Evolutionary conservation across 129 eudicot genomes (phyloP), one percentile per base, ranked within the genome.

Genomic region (Tagetes patula): DNA sequence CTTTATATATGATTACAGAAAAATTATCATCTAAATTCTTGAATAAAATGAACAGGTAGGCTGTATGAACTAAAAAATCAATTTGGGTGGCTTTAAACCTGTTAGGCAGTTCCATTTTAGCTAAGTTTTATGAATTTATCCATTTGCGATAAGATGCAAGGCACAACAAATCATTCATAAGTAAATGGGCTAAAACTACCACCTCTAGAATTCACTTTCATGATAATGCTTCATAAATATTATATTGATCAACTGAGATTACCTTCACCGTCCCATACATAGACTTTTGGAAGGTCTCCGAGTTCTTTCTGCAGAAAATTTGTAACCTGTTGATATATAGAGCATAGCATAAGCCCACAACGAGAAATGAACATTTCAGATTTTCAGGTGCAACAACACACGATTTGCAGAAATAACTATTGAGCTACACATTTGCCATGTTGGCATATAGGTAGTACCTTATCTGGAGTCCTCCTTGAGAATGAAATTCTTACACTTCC

Each of bases 401-500:
- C 6, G 31, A 50, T 49, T 41, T 78, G 52, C 50, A 72, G 45
- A 65, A 54, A 36, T 10, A 43, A 37, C 11, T 45, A 45, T 34
- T 14, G 48, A 31, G 14, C 55, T 78, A 39, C n/a, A 67, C 64
- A 69, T 55, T 36, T 27, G 49, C 11, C 11, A 34, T 49, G 8
- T 67, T 61, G 49, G 68, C 37, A 33, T 48, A 8, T n/a, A 30
- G 36, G 12, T 42, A 33, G 27, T 80, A 93, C 98, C 96, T 93
- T 93, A 54, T 77, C 86, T 6, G 98, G 96, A 52, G 98, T 93
- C 77, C 98, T 86, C 75, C 98, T 89, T 56, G 98, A 89, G 85
- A 93, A 89, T 50, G 98, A 89, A 64, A 93, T 86, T 76, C 98
- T 89, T 75, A 93, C 92, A 60, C 90, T 85, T 67, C 98, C 98